These are phyloP conservation scores for Selenicereus undatus DNA, from an alignment of 148 eudicot genomes.

Conservation along the genomic window DNA sequence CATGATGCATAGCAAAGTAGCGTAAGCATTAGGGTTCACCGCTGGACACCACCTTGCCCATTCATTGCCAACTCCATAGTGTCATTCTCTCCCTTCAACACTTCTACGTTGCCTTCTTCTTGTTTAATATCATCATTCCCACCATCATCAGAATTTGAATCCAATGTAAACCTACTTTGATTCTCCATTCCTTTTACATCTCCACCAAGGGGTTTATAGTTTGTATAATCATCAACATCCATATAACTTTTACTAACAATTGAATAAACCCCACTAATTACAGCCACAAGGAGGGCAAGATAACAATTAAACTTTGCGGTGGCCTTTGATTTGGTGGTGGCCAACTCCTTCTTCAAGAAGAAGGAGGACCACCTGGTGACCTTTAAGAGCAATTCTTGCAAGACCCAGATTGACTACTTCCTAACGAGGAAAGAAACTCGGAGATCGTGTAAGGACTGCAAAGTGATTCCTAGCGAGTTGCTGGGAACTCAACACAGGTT, in stretches of 20 bases:
- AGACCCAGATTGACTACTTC: too few relatives aligned
- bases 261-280: conserved; percentile 42
- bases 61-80: conserved; percentile 33
- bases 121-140: conserved; percentile 29
- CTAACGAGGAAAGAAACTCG: too few relatives aligned
- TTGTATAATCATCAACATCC: conserved; percentile 22
- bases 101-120: conserved; percentile 27
- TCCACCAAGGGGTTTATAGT: conserved; percentile 52
- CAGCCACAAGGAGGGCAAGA: conserved; percentile 56
- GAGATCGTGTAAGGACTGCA: too few relatives aligned
- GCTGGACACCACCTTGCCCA: conserved; percentile 47
- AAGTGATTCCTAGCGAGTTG: too few relatives aligned
- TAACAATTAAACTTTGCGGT: conserved; percentile 81
- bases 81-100: conserved; percentile 33
- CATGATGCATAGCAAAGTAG: neutral
- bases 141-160: conserved; percentile 51
- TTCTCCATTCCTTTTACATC: conserved; percentile 35
- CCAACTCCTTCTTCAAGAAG: too few relatives aligned
- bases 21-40: conserved; percentile 13
- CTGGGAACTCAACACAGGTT: too few relatives aligned
- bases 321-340: too few relatives aligned
- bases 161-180: conserved; percentile 50
- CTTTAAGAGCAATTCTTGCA: too few relatives aligned
- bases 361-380: too few relatives aligned
- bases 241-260: conserved; percentile 36